Conservation (phyloP, 495 filamentous ascomycete species). For the Chaetomium fimeti region DNA sequence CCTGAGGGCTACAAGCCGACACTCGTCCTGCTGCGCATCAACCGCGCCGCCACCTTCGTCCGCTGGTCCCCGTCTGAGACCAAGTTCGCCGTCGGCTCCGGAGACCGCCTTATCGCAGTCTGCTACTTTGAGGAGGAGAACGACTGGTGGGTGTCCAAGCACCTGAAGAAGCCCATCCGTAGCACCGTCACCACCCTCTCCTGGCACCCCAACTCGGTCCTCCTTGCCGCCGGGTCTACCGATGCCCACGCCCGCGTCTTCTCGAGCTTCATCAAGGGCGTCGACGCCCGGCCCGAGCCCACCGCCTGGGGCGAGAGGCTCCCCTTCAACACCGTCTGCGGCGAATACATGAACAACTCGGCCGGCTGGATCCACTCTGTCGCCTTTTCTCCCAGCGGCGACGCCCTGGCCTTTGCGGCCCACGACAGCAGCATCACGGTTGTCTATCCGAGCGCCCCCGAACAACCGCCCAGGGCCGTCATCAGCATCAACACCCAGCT, state of each 20-base stretch:
- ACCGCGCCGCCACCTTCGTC: slow-evolving; percentile 93
- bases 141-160: slow-evolving; percentile 99
- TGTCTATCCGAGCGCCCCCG: slow-evolving; percentile 89
- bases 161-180: slow-evolving; percentile 96
- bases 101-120: slow-evolving; percentile 91
- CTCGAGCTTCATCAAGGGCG: slow-evolving; percentile 92
- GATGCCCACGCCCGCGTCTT: slow-evolving; percentile 98
- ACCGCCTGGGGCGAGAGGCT: slow-evolving; percentile 91
- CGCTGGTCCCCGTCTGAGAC: slow-evolving; percentile 95
- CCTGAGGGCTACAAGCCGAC: slow-evolving; percentile 93
- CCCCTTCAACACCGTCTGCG: slow-evolving; percentile 97
- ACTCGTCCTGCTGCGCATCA: slow-evolving; percentile 93
- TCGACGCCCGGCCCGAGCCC: slow-evolving; percentile 82
- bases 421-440: slow-evolving; percentile 96
- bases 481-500: slow-evolving; percentile 85
- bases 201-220: slow-evolving; percentile 96
- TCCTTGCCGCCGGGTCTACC: slow-evolving; percentile 89
- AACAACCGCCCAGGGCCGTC: slow-evolving; percentile 85
- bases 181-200: slow-evolving; percentile 89
- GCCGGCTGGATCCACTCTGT: slow-evolving; percentile 95
- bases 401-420: slow-evolving; percentile 84
- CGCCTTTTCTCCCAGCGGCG: slow-evolving; percentile 85
- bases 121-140: slow-evolving; percentile 99
- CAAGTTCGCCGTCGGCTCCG: slow-evolving; percentile 96
- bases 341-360: slow-evolving; percentile 90